These are phyloP conservation scores for Podosphaera aphanis DNA, from an alignment of 2,329 filamentous ascomycete species.

Conservation along the genomic window DNA sequence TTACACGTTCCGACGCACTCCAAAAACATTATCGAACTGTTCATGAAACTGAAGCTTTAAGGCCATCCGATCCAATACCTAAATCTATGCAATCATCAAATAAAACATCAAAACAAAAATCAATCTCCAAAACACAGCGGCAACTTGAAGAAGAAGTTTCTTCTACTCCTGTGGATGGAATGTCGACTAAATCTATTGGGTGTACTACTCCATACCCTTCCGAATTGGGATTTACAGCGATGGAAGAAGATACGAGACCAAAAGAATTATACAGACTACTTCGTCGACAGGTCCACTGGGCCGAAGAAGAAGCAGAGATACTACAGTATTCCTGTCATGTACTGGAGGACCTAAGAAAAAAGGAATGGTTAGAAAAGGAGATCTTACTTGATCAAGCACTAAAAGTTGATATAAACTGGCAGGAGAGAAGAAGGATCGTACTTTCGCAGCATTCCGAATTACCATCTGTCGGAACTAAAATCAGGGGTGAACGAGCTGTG, in stretches of 20 bases:
- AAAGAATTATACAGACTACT: conserved; percentile 42
- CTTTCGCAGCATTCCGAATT: conserved; percentile 21
- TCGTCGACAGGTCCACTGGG: conserved; percentile 46
- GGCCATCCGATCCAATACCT: conserved; percentile 53
- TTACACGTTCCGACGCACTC: conserved; percentile 83
- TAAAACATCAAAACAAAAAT: conserved; percentile 23
- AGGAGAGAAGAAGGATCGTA: conserved; percentile 31
- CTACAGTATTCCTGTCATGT: conserved; percentile 40
- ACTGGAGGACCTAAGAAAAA: conserved; percentile 41
- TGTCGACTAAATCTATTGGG: background rate
- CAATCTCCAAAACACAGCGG: conserved; percentile 21
- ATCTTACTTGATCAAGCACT: conserved; percentile 52
- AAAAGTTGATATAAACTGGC: conserved; percentile 40
- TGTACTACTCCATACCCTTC: conserved; percentile 14
- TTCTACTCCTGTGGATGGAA: conserved; percentile 22
- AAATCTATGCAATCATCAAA: conserved; percentile 35
- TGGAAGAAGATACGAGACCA: conserved; percentile 37
- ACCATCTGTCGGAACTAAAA: conserved; percentile 8
- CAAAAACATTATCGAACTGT: conserved; percentile 98
- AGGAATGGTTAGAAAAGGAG: conserved; percentile 64
- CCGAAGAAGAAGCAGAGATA: conserved; percentile 38
- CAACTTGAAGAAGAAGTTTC: conserved; percentile 31
- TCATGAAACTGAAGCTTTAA: conserved; percentile 82
- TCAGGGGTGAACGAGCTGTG: conserved; percentile 3
- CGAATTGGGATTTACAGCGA: conserved; percentile 35